Evolutionary conservation across 2,329 filamentous ascomycete species (phyloP).

Genomic region (Blastomyces parvus): DNA sequence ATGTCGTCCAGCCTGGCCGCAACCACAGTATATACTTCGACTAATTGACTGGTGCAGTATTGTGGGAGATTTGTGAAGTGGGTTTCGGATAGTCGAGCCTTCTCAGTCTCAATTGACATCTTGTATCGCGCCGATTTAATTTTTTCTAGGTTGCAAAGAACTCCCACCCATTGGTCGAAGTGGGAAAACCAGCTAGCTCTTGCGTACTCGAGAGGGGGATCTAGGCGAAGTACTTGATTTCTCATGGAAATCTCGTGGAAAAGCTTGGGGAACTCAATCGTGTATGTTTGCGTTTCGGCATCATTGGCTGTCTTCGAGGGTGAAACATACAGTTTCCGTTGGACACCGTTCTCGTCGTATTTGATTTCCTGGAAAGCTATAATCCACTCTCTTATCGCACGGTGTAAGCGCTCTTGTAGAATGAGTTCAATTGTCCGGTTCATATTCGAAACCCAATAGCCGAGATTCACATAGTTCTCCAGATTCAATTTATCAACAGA

Average conservation of each 20-base stretch:
- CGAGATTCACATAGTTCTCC: conserved; percentile 89
- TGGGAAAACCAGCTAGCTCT: conserved; percentile 89
- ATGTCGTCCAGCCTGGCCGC: conserved; percentile 76
- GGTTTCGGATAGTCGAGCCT: conserved; percentile 38
- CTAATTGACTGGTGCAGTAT: conserved; percentile 69
- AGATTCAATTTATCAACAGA: conserved; percentile 93
- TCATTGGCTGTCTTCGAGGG: conserved; percentile 17
- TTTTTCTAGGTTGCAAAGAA: conserved; percentile 85
- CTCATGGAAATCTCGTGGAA: conserved; percentile 94
- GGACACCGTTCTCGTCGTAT: conserved; percentile 21
- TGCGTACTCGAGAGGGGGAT: conserved; percentile 84
- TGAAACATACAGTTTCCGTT: conserved; percentile 1
- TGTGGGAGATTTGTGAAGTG: conserved; percentile 74
- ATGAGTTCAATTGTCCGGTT: conserved; percentile 77
- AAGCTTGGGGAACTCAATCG: conserved; percentile 42
- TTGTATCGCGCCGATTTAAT: conserved; percentile 94
- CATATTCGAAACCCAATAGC: conserved; percentile 78
- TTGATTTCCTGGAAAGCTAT: conserved; percentile 60
- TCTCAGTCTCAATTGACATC: conserved; percentile 56
- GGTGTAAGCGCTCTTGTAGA: conserved; percentile 70
- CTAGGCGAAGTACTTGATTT: conserved; percentile 94
- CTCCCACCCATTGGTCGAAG: conserved; percentile 84
- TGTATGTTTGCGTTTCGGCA: conserved; percentile 26
- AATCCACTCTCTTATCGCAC: conserved; percentile 80
- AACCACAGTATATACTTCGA: conserved; percentile 70